Percentiles rank a stretch among this genome's conserved stretches.
Evolutionary conservation across 495 filamentous ascomycete genomes (phyloP).

Genomic region (Neurospora sp.): DNA sequence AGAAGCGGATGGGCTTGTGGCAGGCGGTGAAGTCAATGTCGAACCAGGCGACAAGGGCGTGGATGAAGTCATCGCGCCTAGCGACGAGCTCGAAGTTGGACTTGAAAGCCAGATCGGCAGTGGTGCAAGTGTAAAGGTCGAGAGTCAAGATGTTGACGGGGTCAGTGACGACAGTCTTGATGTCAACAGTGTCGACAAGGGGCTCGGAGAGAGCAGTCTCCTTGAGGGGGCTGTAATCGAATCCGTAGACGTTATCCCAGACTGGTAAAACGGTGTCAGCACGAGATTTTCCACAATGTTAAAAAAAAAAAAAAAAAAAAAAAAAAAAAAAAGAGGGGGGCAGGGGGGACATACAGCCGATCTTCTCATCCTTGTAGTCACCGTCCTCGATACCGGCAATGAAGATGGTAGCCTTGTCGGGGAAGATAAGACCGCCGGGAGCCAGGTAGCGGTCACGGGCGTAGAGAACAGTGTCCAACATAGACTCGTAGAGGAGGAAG

Average conservation of each 20-base stretch:
- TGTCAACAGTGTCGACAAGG: slow-evolving; percentile 59
- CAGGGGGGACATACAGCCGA: slow-evolving; percentile 40
- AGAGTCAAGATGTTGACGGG: slow-evolving; percentile 56
- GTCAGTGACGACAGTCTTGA: slow-evolving; percentile 69
- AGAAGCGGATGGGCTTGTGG: slow-evolving; percentile 77
- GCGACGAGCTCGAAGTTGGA: slow-evolving; percentile 56
- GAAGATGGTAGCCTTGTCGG: slow-evolving; percentile 78
- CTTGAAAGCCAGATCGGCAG: slow-evolving; percentile 56
- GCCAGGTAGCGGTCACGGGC: slow-evolving; percentile 77
- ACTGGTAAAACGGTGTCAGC: slow-evolving; percentile 34
- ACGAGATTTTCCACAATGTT: neutral
- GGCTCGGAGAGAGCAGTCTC: slow-evolving; percentile 62
- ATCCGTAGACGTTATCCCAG: slow-evolving; percentile 79
- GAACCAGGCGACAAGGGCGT: slow-evolving; percentile 96
- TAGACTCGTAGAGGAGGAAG: slow-evolving; percentile 83
- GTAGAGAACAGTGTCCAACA: slow-evolving; percentile 88
- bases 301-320: too few relatives aligned
- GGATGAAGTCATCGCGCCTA: slow-evolving; percentile 80
- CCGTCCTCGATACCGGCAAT: slow-evolving; percentile 79
- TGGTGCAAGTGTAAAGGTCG: slow-evolving; percentile 59
- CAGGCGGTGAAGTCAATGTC: slow-evolving; percentile 96
- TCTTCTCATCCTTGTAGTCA: slow-evolving; percentile 70
- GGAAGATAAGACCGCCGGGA: slow-evolving; percentile 74
- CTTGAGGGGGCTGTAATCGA: slow-evolving; percentile 64
- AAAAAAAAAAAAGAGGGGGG: neutral